phyloP scores from a whole-genome alignment of 768 basidiomycete genomes.

The Psilocybe tampanensis region DNA sequence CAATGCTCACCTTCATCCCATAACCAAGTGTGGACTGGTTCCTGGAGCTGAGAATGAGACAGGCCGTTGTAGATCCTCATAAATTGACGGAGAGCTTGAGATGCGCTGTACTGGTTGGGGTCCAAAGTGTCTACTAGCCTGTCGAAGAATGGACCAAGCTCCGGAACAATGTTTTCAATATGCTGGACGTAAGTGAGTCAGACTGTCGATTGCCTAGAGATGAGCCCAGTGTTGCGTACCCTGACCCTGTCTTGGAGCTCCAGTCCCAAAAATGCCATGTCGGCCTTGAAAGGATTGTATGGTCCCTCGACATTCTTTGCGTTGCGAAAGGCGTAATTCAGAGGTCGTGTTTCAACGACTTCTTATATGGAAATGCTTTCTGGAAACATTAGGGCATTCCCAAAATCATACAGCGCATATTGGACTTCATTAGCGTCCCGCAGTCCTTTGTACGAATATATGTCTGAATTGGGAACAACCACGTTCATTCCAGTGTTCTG shows the following conservation, averaged over 20 bases:
- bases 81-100: neutral
- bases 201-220: no score
- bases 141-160: slow-evolving; percentile 6
- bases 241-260: neutral
- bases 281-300: slow-evolving; percentile 5
- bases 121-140: neutral
- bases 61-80: neutral
- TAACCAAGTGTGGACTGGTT: neutral
- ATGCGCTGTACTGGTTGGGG: neutral
- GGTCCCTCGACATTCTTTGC: neutral
- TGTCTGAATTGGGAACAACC: neutral
- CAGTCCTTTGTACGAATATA: neutral
- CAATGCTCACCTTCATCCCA: neutral
- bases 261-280: neutral
- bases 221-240: neutral
- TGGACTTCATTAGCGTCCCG: neutral
- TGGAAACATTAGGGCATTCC: neutral
- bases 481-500: slow-evolving; percentile 5
- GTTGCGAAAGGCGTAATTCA: neutral
- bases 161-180: slow-evolving; percentile 3
- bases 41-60: neutral
- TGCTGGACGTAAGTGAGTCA: neutral
- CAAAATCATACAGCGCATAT: slow-evolving; percentile 12
- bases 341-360: neutral
- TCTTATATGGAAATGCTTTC: neutral